Evolutionary conservation across 2,329 filamentous ascomycete species (phyloP).

Genomic region (Scedosporium minutisporum): DNA sequence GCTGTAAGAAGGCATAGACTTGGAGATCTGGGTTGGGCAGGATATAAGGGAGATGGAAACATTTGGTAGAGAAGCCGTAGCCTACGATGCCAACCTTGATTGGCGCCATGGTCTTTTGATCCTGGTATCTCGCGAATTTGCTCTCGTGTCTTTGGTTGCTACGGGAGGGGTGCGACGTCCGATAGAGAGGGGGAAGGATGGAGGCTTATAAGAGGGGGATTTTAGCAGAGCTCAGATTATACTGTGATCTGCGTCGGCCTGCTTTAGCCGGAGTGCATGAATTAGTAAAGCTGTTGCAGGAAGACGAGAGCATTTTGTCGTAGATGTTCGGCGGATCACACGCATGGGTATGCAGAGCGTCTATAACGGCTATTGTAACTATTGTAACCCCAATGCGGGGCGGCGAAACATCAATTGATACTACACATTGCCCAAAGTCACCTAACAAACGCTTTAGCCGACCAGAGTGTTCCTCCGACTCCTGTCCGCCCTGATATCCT

Average conservation of each 20-base stretch:
- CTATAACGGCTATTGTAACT: too few species aligned
- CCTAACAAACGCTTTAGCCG: conserved; percentile 12
- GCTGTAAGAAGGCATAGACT: conserved; percentile 37
- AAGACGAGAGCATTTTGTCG: too few species aligned
- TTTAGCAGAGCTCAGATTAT: neutral
- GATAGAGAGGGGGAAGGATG: neutral
- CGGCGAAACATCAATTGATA: too few species aligned
- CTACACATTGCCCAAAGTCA: too few species aligned
- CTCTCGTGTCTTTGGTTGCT: neutral
- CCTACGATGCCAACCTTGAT: conserved; percentile 40
- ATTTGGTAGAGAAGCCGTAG: conserved; percentile 37
- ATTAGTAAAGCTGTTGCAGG: neutral
- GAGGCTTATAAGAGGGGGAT: neutral
- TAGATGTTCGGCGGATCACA: too few species aligned
- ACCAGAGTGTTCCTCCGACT: conserved; percentile 36
- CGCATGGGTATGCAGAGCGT: too few species aligned
- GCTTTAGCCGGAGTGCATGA: neutral
- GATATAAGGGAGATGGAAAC: conserved; percentile 37
- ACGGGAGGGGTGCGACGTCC: neutral
- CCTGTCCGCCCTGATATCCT: conserved; percentile 24
- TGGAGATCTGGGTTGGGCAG: conserved; percentile 33
- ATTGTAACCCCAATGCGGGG: too few species aligned
- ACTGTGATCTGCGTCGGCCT: neutral
- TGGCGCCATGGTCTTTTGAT: conserved; percentile 11
- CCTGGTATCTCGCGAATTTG: neutral